phyloP scores from a whole-genome alignment of 1,284 basidiomycete genomes.

The Rhizoctonia solani region DNA sequence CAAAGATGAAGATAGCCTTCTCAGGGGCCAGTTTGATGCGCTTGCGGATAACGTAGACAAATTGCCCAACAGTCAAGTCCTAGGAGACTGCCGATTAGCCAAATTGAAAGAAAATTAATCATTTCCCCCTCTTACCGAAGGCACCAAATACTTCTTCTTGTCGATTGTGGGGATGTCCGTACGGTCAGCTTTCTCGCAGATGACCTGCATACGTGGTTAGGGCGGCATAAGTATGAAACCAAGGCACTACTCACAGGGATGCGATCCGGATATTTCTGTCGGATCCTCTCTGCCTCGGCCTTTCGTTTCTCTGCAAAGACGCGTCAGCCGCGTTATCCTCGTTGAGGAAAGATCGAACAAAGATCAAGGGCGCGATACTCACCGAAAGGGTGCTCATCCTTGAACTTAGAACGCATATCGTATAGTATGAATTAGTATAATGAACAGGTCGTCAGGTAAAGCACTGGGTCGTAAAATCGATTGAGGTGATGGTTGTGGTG shows the following conservation, averaged over 20 bases:
- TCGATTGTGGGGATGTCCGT: constrained; percentile 99
- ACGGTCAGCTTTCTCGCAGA: constrained; percentile 99
- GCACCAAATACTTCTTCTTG: constrained; percentile 99
- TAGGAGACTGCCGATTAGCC: constrained; percentile 45
- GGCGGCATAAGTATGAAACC: constrained; percentile 14
- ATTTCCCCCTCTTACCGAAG: constrained; percentile 65
- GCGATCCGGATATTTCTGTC: constrained; percentile 98
- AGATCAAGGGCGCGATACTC: constrained; percentile 46
- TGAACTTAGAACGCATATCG: constrained; percentile 96
- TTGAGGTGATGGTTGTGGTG: constrained; percentile 19
- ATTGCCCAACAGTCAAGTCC: constrained; percentile 98
- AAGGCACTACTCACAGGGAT: constrained; percentile 77
- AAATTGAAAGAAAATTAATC: neutral
- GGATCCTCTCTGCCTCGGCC: constrained; percentile 94
- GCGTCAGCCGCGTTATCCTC: constrained; percentile 28
- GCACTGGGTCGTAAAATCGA: neutral
- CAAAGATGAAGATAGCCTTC: constrained; percentile 99
- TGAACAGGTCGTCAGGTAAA: neutral
- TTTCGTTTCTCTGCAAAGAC: constrained; percentile 87
- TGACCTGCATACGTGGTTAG: constrained; percentile 68
- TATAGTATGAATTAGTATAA: neutral
- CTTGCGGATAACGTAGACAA: constrained; percentile 99
- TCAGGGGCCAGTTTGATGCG: constrained; percentile 99
- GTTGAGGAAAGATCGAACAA: constrained; percentile 44
- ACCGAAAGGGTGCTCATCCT: constrained; percentile 99